These are phyloP conservation scores for Rutstroemia sp. DNA, from an alignment of 2,329 filamentous ascomycete genomes.

Conservation along the genomic window DNA sequence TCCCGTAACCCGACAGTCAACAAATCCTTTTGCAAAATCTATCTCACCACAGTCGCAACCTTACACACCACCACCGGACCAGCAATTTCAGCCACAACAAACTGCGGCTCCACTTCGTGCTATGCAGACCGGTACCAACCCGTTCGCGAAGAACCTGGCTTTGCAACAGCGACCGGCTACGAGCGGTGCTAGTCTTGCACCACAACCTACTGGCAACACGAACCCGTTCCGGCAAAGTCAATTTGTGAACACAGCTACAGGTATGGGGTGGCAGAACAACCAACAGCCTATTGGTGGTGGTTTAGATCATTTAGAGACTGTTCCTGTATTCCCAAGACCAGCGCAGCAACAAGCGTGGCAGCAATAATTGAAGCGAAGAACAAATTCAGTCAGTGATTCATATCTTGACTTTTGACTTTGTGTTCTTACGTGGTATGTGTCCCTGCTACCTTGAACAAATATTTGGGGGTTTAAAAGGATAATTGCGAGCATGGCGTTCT, in stretches of 20 bases:
- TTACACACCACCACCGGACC: slow-evolving; percentile 30
- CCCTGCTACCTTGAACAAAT: slow-evolving; percentile 1
- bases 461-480: slow-evolving; percentile 11
- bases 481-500: slow-evolving; percentile 28
- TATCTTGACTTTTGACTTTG: neutral
- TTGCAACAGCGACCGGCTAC: slow-evolving; percentile 24
- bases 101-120: slow-evolving; percentile 40
- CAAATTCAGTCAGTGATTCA: neutral
- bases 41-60: slow-evolving; percentile 31
- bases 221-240: slow-evolving; percentile 92
- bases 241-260: slow-evolving; percentile 84
- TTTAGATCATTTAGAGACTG: slow-evolving; percentile 69
- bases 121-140: slow-evolving; percentile 63
- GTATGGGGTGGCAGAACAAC: slow-evolving; percentile 79
- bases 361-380: slow-evolving; percentile 16
- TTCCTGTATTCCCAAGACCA: slow-evolving; percentile 80
- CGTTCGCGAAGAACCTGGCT: slow-evolving; percentile 50
- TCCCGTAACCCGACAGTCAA: slow-evolving; percentile 55
- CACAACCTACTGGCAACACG: slow-evolving; percentile 79
- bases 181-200: slow-evolving; percentile 42
- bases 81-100: slow-evolving; percentile 32
- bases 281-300: slow-evolving; percentile 75
- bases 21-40: slow-evolving; percentile 80
- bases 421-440: neutral
- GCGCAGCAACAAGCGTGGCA: slow-evolving; percentile 57